phyloP scores from a whole-genome alignment of 2,329 filamentous ascomycete species.

The Ceratocystis cacaofunesta region DNA sequence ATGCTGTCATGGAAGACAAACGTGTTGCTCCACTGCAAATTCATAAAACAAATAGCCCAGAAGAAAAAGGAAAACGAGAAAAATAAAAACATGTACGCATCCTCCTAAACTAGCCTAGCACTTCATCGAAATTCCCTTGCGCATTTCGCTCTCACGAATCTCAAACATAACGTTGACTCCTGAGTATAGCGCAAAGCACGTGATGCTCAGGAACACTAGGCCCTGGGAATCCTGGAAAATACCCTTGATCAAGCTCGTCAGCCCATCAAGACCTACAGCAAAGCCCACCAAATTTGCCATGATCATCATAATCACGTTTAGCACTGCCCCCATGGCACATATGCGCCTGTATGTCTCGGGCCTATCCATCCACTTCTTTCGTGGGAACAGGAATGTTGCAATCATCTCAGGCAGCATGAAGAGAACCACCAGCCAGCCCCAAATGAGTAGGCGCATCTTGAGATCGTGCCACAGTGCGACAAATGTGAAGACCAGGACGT shows the following conservation, averaged over 20 bases:
- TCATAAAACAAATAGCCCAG: neutral
- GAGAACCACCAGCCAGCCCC: constrained; percentile 91
- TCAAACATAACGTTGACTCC: constrained; percentile 95
- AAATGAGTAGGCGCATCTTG: constrained; percentile 73
- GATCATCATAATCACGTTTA: constrained; percentile 90
- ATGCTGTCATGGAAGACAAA: neutral
- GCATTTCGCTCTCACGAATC: constrained; percentile 67
- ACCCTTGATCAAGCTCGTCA: constrained; percentile 59
- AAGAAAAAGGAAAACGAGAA: neutral
- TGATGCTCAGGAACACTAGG: constrained; percentile 53
- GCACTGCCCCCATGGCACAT: constrained; percentile 65
- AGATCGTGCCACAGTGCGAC: constrained; percentile 98
- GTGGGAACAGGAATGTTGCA: constrained; percentile 56
- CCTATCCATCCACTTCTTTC: constrained; percentile 50
- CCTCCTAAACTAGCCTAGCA: constrained; percentile 26
- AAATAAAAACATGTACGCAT: neutral
- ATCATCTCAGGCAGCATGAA: constrained; percentile 85
- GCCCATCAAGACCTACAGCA: constrained; percentile 75
- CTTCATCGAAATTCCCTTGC: constrained; percentile 68
- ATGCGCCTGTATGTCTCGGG: constrained; percentile 66
- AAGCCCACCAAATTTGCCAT: constrained; percentile 88
- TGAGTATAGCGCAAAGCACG: constrained; percentile 64
- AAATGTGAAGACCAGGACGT: constrained; percentile 81
- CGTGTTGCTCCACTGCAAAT: neutral
- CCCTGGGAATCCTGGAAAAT: constrained; percentile 65